Conservation (phyloP, 2,329 filamentous ascomycete species). For the Sporothrix pseudoabietina region DNA sequence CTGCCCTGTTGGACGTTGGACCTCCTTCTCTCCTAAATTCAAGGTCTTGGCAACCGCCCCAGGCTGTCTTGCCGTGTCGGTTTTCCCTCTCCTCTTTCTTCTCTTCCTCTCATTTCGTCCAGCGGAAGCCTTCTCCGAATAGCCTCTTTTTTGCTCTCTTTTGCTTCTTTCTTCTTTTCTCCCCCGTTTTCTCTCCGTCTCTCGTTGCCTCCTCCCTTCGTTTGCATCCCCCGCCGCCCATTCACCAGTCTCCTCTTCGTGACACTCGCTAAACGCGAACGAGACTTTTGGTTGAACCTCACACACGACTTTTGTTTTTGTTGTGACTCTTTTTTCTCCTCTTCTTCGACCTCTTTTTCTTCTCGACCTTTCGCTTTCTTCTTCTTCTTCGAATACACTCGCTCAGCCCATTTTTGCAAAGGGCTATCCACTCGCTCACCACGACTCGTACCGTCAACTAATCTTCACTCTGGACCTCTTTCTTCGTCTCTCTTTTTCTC, state of each 20-base stretch:
- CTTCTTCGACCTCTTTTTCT: neutral
- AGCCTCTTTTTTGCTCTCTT: constrained; percentile 7
- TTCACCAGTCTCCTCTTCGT: constrained; percentile 19
- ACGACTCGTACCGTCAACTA: neutral
- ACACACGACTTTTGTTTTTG: neutral
- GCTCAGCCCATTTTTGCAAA: neutral
- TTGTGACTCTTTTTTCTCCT: constrained; percentile 5
- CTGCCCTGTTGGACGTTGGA: constrained; percentile 1
- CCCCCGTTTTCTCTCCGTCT: constrained; percentile 14
- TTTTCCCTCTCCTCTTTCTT: neutral
- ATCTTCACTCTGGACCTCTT: constrained; percentile 13
- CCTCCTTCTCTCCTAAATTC: constrained; percentile 6
- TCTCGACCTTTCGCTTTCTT: neutral
- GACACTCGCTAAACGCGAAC: constrained; percentile 26
- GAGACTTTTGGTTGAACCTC: neutral
- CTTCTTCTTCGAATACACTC: constrained; percentile 13
- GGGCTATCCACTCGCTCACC: constrained; percentile 20
- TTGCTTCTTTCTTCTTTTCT: neutral
- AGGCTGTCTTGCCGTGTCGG: neutral
- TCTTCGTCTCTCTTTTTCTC: constrained; percentile 16
- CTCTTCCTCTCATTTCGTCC: constrained; percentile 17
- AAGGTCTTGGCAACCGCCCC: constrained; percentile 27
- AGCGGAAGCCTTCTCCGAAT: constrained; percentile 20
- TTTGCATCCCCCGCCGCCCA: neutral
- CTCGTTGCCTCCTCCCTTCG: constrained; percentile 12